These are phyloP conservation scores for Russula virescens DNA, from an alignment of 768 basidiomycete genomes.

Conservation along the genomic window DNA sequence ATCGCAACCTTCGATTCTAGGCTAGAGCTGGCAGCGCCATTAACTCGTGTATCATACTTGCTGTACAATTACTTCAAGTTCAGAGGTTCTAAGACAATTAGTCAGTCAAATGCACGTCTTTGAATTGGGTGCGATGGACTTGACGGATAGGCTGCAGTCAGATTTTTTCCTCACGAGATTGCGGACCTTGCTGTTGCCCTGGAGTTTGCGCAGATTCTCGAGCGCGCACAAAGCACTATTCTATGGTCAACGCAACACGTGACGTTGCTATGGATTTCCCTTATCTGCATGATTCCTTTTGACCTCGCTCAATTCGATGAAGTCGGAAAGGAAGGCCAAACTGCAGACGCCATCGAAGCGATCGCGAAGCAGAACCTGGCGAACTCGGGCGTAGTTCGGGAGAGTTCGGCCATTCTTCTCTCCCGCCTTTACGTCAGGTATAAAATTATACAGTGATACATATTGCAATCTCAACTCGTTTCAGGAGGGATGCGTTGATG, in stretches of 20 bases:
- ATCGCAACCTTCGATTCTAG: conserved; percentile 32
- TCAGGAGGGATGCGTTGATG: conserved; percentile 48
- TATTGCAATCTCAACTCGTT: conserved; percentile 16
- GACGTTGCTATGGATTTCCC: conserved; percentile 86
- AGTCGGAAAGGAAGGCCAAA: conserved; percentile 42
- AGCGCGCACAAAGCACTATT: conserved; percentile 35
- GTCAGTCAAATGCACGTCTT: conserved; percentile 43
- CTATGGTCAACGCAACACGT: conserved; percentile 84
- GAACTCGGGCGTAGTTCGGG: conserved; percentile 77
- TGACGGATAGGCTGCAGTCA: conserved; percentile 45
- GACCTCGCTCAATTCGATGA: conserved; percentile 83
- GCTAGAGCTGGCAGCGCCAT: conserved; percentile 21
- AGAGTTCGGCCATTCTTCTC: conserved; percentile 75
- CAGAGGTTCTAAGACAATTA: conserved; percentile 85
- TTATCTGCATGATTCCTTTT: conserved; percentile 93
- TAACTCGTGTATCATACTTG: conserved; percentile 51
- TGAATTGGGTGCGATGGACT: not conserved
- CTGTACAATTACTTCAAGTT: conserved; percentile 82
- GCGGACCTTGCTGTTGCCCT: conserved; percentile 73
- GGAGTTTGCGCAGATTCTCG: conserved; percentile 49
- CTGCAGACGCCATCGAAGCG: conserved; percentile 50
- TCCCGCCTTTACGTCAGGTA: conserved; percentile 78
- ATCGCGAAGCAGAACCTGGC: conserved; percentile 53
- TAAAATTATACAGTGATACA: conserved; percentile 6
- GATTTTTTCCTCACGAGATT: conserved; percentile 92